These are phyloP conservation scores for Carpinus fangiana DNA, from an alignment of 306 rosid species.

Conservation along the genomic window DNA sequence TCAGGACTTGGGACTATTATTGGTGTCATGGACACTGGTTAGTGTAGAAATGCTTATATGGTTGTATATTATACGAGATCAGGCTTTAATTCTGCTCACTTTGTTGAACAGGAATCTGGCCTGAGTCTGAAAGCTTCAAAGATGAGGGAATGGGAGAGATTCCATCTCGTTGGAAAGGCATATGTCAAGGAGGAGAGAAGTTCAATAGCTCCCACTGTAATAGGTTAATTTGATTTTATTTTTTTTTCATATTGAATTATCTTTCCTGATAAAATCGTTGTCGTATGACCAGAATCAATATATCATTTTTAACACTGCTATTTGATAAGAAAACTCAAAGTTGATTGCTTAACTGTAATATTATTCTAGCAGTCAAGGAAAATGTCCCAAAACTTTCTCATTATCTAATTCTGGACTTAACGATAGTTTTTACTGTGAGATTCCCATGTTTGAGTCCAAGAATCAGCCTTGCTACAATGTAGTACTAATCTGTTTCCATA, in stretches of 20 bases:
- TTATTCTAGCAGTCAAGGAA: neutral
- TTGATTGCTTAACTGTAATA: neutral
- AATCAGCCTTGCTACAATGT: neutral
- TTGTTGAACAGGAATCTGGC: conserved; percentile 55
- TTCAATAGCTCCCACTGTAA: conserved; percentile 52
- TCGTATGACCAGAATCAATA: neutral
- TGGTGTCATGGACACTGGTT: conserved; percentile 64
- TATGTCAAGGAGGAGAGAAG: conserved; percentile 56
- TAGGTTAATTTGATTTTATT: conserved; percentile 28
- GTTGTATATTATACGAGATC: conserved; percentile 8
- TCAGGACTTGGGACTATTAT: conserved; percentile 56
- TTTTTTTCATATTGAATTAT: neutral
- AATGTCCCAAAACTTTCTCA: neutral
- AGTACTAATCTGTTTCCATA: neutral
- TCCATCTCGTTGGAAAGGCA: conserved; percentile 56
- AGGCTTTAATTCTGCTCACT: conserved; percentile 4
- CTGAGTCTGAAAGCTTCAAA: conserved; percentile 58
- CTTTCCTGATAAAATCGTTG: neutral
- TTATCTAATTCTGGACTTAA: neutral
- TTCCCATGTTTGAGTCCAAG: neutral
- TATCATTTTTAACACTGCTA: neutral
- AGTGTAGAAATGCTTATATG: conserved; percentile 20
- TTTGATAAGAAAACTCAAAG: neutral
- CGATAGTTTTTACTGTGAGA: neutral
- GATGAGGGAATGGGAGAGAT: conserved; percentile 52